These are phyloP conservation scores for Myriosclerotinia duriaeana DNA, from an alignment of 2,329 filamentous ascomycete species.

Conservation along the genomic window DNA sequence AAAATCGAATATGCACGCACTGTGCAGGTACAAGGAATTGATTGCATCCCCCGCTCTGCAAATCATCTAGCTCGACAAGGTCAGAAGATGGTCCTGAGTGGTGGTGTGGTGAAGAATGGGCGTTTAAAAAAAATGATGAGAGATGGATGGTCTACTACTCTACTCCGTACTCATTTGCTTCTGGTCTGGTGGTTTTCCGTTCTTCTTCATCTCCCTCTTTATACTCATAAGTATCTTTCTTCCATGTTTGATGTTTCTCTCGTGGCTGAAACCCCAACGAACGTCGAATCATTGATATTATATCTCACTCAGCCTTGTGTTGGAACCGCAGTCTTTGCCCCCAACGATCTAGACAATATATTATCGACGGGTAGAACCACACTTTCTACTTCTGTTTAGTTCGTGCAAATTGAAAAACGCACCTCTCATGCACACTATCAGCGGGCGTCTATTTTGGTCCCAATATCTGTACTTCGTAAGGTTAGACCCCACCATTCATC, in stretches of 20 bases:
- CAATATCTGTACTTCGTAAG: constrained; percentile 19
- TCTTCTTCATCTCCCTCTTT: not conserved
- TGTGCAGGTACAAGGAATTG: no score
- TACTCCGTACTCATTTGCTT: constrained; percentile 13
- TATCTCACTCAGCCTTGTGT: constrained; percentile 30
- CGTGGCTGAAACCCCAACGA: constrained; percentile 4
- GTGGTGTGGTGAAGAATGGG: constrained; percentile 11
- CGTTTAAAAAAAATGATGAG: constrained; percentile 18
- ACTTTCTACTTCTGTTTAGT: constrained; percentile 16
- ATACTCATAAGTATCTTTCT: not conserved
- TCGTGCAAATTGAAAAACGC: constrained; percentile 7
- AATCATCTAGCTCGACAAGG: constrained; percentile 14
- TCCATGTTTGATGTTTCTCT: not conserved
- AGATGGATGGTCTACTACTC: not conserved
- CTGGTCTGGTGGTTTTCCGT: not conserved
- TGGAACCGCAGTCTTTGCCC: constrained; percentile 26
- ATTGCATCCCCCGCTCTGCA: constrained; percentile 23
- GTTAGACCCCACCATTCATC: constrained; percentile 26
- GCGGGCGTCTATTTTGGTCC: constrained; percentile 38
- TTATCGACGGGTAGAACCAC: constrained; percentile 22
- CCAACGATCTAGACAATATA: constrained; percentile 21
- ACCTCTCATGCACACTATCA: constrained; percentile 26
- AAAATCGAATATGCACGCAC: no score
- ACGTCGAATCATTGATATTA: not conserved
- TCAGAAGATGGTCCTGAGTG: constrained; percentile 8